Base-by-base conservation (phyloP, 1,284 basidiomycete genomes). In the Ceratobasidium sp. region DNA sequence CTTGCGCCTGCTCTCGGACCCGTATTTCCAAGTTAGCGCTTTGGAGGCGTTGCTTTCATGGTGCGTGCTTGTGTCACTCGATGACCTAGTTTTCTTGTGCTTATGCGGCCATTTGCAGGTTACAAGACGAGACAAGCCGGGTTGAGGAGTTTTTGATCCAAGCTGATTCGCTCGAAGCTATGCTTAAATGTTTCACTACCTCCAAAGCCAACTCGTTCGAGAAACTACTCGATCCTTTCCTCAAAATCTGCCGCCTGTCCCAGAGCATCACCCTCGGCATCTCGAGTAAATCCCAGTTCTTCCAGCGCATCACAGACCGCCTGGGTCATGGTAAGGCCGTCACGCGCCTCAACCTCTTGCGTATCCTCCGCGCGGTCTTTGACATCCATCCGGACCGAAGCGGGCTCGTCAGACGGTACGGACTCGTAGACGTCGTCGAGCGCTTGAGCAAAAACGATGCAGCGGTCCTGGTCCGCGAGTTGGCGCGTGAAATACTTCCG, bases 11-110 rank as follows among this genome's bases (percentile, higher is more conserved):
- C 87, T 99, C 61, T 91, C 92, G 54, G 97, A 99, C 83, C 94
- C 96, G 0, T 98, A 98, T 86, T 99, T 98, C 91, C 95, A 97
- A 83, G 94, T 97, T 79, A 95, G 93, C 81, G 95, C 97, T 13
- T 85, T 99, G 75, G 97, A 99, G 83, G 92, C 96, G 5, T 91
- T 98, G 44, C 85, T 96, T 9, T 93, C 94, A 3, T 99, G 97
- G 97, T 94, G 79, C 80, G 90, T 84, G 38, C 76, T 23, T 61
- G 52, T 3, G 3, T 23, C 17, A 20, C 10, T 42, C 3, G n/a
- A 38, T 3, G 1, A 17, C 13, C 9, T 48, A n/a, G 56, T 0
- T 28, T 62, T n/a, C 7, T 26, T 20, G 23, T 15, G 67, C 50
- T 71, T n/a, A 44, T 52, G 26, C 42, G 23, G 52, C 12, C 48